A percentile compares a stretch with the other conserved stretches of the same genome.
Conservation (phyloP, 768 basidiomycete species). For the Sistotremastrum suecicum region DNA sequence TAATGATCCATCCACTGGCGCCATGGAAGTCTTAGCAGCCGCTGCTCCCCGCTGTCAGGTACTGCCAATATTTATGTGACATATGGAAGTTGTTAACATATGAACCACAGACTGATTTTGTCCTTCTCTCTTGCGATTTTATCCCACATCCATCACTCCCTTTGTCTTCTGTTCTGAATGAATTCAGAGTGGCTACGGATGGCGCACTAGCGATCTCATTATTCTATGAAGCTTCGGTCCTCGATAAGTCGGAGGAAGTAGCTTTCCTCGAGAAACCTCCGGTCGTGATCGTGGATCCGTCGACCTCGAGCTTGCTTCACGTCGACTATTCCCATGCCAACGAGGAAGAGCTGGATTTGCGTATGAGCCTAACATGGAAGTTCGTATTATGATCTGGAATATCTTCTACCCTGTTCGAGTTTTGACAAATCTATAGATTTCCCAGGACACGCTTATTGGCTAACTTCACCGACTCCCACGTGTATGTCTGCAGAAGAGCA, state of each 20-base stretch:
- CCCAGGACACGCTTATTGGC: conserved; percentile 57
- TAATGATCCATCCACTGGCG: conserved; percentile 45
- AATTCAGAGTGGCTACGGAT: conserved; percentile 64
- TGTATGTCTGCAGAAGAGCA: conserved; percentile 71
- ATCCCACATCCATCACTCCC: conserved; percentile 64
- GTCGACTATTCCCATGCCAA: conserved; percentile 63
- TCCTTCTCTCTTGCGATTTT: conserved; percentile 85
- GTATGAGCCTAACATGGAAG: conserved; percentile 63
- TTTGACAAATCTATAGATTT: conserved; percentile 31
- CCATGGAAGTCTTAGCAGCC: conserved; percentile 24
- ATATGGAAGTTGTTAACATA: no score
- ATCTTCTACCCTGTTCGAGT: neutral
- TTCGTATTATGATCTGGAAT: conserved; percentile 19
- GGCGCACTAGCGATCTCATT: conserved; percentile 51
- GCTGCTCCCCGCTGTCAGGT: no score
- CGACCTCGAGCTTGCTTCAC: conserved; percentile 51
- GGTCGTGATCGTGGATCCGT: conserved; percentile 49
- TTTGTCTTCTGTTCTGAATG: conserved; percentile 58
- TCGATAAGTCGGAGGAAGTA: conserved; percentile 31
- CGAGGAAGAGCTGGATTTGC: conserved; percentile 55
- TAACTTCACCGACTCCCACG: conserved; percentile 70
- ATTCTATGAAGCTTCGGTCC: conserved; percentile 39
- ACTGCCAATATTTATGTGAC: no score
- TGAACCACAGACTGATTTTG: conserved; percentile 52
- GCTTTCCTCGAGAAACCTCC: conserved; percentile 40